Evolutionary conservation across 495 filamentous ascomycete genomes (phyloP), one percentile per base, ranked within the genome.

Genomic region (Penicillium goetzii): DNA sequence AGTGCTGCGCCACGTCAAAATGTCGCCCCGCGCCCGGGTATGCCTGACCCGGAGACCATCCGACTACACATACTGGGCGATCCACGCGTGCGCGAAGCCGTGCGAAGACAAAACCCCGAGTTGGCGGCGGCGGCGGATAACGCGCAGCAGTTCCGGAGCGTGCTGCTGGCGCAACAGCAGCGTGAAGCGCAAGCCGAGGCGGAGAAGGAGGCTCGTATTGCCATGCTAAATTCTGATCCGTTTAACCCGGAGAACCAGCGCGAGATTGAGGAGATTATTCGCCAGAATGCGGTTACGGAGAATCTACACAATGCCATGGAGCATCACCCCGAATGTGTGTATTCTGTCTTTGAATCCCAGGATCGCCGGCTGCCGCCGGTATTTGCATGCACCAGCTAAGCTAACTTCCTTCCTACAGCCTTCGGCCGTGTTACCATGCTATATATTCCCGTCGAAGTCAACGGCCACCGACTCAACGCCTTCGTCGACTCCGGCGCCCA

Each of bases 401-500:
- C 33, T 55, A 21, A 11, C 10, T n/a, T 52, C 23, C 11, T 52
- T 26, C 15, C 52, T 62, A 56, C 68, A 97, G 94, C 92, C 30
- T 98, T 98, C 71, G 95, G 90, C 49, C 83, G 88, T 68, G 95
- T 99, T 15, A 92, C 91, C 58, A 95, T 99, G 89, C 86, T 99
- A 40, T 99, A 98, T 75, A 92, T 97, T 71, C 90, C 93, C 71
- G 92, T 96, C 63, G 92, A 97, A 75, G 95, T 99, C 59, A 98
- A 98, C 75, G 89, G 89, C 14, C 84, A 90, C 66, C 89, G 90
- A 55, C 87, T 99, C 65, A 98, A 97, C 80, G 95, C 96, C 10
- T 92, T 99, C 56, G 96, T 99, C 66, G 95, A 99, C 76, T 97
- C 95, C 23, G 95, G 95, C 52, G 95, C 95, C 21, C 96, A 99